These are phyloP conservation scores for Zygosaccharomyces lentus DNA, from an alignment of 805 yeast genomes.

Conservation along the genomic window DNA sequence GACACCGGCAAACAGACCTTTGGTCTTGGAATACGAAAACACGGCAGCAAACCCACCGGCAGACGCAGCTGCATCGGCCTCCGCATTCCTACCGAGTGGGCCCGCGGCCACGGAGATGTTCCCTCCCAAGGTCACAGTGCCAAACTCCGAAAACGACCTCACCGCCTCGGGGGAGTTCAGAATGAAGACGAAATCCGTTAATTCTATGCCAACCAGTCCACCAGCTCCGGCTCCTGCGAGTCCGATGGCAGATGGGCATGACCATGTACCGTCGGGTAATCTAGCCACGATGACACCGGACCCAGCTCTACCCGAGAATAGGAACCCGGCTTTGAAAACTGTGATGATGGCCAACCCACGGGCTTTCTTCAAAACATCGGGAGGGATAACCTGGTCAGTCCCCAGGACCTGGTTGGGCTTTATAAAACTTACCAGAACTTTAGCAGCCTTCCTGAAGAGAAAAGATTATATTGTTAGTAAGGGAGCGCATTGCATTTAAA, in stretches of 20 bases:
- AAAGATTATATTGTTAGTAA: slow-evolving; percentile 3
- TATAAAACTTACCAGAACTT: slow-evolving; percentile 79
- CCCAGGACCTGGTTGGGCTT: slow-evolving; percentile 94
- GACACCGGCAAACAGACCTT: slow-evolving; percentile 96
- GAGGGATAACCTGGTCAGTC: slow-evolving; percentile 86
- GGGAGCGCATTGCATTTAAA: background rate
- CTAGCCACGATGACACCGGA: slow-evolving; percentile 94
- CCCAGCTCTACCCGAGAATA: slow-evolving; percentile 96
- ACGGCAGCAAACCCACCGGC: slow-evolving; percentile 82
- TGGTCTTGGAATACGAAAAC: slow-evolving; percentile 90
- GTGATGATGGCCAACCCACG: slow-evolving; percentile 90
- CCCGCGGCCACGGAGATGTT: slow-evolving; percentile 96
- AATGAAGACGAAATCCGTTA: slow-evolving; percentile 93
- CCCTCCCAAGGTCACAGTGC: slow-evolving; percentile 93
- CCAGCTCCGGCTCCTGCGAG: slow-evolving; percentile 99
- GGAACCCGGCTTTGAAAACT: slow-evolving; percentile 93
- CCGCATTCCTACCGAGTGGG: slow-evolving; percentile 95
- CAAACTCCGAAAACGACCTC: slow-evolving; percentile 87
- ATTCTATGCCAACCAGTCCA: slow-evolving; percentile 93
- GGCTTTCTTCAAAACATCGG: slow-evolving; percentile 78
- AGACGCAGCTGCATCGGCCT: slow-evolving; percentile 94
- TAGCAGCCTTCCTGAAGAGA: slow-evolving; percentile 75
- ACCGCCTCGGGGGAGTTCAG: slow-evolving; percentile 85
- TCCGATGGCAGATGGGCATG: slow-evolving; percentile 92
- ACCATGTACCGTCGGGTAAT: slow-evolving; percentile 93